Base-by-base conservation (phyloP, 257 asterid genomes). In the Solanum tacnaense region DNA sequence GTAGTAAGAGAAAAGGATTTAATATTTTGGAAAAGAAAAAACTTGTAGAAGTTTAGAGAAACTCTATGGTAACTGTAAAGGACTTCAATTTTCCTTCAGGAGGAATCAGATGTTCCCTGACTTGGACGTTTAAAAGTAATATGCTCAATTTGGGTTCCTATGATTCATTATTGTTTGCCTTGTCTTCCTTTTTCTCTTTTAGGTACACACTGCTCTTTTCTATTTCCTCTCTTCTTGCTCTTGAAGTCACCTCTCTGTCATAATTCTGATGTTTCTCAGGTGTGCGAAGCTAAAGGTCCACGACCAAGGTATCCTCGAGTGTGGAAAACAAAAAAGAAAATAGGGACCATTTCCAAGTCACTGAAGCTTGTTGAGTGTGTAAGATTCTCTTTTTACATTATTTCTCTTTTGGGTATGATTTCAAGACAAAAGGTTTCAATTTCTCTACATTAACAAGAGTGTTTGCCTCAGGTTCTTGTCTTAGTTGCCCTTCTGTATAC, bases 231-330 rank as follows among this genome's bases (percentile, higher is more conserved):
- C 29, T 82, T 49, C 29, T 49, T 84, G 29, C 56, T 62, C 44
- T 71, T 89, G 44, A 36, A 38, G 70, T 27, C 32, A 31, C 35
- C 25, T 10, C 41, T 73, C 83, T 60, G 68, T 27, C 34, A 25
- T 52, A 18, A 18, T 23, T 87, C 32, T 87, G 29, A 67, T 70
- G 39, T 89, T 88, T 88, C 68, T 89, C 94, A 95, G 99, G 94
- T 92, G 65, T 95, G 96, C 87, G 98, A 93, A 85, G 96, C 96
- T 89, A 96, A 95, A 93, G 98, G 98, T 89, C 99, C 98, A 70
- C 93, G 98, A 74, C 98, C 98, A 73, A 94, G 99, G 92, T 93
- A 90, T 90, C 98, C 98, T 72, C 94, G 98, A 67, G 98, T 95
- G 52, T 97, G 99, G 98, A 97, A 93, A 92, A 93, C 93, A 71